Conservation (phyloP, 768 basidiomycete species). For the Rubroboletus satanas region DNA sequence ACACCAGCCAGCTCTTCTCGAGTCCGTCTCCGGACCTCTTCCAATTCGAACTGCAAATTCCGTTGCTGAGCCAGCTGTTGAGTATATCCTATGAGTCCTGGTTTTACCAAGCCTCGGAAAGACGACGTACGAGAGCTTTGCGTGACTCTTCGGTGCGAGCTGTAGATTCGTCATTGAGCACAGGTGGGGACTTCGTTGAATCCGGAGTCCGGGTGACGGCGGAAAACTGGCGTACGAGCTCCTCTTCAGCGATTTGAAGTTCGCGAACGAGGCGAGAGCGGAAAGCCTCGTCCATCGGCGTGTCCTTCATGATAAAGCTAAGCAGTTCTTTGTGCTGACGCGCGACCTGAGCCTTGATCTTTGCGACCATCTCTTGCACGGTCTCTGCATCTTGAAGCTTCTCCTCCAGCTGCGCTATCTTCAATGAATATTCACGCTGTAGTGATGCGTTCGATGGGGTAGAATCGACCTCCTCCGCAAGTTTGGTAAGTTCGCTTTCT, state of each 20-base stretch:
- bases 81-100: background rate
- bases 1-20: conserved; percentile 57
- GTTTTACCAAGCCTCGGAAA: background rate
- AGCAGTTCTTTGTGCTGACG: conserved; percentile 72
- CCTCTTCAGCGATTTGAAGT: conserved; percentile 56
- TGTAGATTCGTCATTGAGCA: conserved; percentile 20
- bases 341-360: conserved; percentile 60
- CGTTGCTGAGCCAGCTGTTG: conserved; percentile 63
- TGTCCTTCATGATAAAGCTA: conserved; percentile 54
- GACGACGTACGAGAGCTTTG: conserved; percentile 58
- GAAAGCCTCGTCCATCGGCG: conserved; percentile 58
- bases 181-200: conserved; percentile 51
- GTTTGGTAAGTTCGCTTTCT: conserved; percentile 61
- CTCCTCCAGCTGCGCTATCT: conserved; percentile 58
- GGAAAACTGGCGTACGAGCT: conserved; percentile 22
- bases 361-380: conserved; percentile 45
- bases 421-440: conserved; percentile 60
- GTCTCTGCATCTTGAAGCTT: conserved; percentile 57
- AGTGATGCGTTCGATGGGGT: conserved; percentile 53
- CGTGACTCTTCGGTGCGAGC: conserved; percentile 64
- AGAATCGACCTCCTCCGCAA: conserved; percentile 58
- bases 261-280: conserved; percentile 59
- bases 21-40: conserved; percentile 58
- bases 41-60: conserved; percentile 58
- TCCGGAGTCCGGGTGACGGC: conserved; percentile 32